Percentiles rank a stretch among this genome's conserved stretches.
These are phyloP conservation scores for Corylus heterophylla DNA, from an alignment of 306 rosid genomes.

Conservation along the genomic window DNA sequence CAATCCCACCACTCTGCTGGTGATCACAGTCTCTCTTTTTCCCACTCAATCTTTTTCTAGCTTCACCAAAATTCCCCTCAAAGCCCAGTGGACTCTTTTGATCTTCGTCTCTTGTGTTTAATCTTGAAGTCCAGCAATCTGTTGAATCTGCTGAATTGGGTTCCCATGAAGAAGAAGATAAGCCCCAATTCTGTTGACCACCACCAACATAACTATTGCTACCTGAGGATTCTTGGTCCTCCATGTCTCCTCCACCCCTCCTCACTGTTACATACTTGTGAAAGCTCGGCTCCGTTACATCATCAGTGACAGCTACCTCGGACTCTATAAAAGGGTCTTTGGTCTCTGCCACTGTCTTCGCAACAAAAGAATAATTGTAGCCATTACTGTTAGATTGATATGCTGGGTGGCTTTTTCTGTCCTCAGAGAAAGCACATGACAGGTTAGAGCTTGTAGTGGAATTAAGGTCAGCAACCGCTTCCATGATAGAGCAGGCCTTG, in stretches of 20 bases:
- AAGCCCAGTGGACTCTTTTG: slow-evolving; percentile 30
- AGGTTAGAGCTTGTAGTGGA: slow-evolving; percentile 51
- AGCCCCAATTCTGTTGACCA: slow-evolving; percentile 41
- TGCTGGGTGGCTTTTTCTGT: slow-evolving; percentile 39
- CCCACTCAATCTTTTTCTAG: slow-evolving; percentile 34
- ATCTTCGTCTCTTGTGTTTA: slow-evolving; percentile 34
- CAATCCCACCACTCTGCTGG: slow-evolving; percentile 54
- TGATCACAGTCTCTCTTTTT: slow-evolving; percentile 46
- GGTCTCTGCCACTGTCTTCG: slow-evolving; percentile 34
- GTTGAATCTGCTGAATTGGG: slow-evolving; percentile 72
- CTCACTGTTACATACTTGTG: slow-evolving; percentile 82
- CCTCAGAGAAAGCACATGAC: slow-evolving; percentile 49
- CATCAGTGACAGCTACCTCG: slow-evolving; percentile 61
- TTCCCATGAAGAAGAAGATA: slow-evolving; percentile 63
- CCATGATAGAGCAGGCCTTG: slow-evolving; percentile 88
- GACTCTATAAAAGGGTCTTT: slow-evolving; percentile 75
- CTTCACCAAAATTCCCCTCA: slow-evolving; percentile 32
- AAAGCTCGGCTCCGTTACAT: slow-evolving; percentile 73
- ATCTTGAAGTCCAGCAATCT: slow-evolving; percentile 56
- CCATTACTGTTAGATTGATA: slow-evolving; percentile 45
- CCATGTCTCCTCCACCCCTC: slow-evolving; percentile 62
- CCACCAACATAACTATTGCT: slow-evolving; percentile 61
- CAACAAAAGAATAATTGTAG: slow-evolving; percentile 28
- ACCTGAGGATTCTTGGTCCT: slow-evolving; percentile 78
- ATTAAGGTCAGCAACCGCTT: slow-evolving; percentile 96